Evolutionary conservation across 2,329 filamentous ascomycete species (phyloP).

Genomic region (Fusarium dimerum): DNA sequence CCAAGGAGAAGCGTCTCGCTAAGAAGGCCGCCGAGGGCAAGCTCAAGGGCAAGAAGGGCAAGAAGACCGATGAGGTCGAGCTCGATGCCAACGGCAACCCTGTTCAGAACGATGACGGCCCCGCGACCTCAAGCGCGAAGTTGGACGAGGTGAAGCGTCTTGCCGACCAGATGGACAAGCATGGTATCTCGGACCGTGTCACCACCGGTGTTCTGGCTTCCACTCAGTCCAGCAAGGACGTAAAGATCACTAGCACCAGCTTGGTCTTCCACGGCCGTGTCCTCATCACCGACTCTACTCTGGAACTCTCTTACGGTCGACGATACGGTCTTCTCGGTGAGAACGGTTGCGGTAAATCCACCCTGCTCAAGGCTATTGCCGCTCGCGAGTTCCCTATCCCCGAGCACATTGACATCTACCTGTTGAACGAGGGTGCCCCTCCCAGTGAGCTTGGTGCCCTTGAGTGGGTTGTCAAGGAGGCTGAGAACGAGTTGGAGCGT

Average conservation of each 20-base stretch:
- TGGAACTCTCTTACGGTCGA: slow-evolving; percentile 91
- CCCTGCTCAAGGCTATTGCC: slow-evolving; percentile 92
- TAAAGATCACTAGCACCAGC: slow-evolving; percentile 93
- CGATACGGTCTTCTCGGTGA: slow-evolving; percentile 95
- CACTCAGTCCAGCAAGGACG: slow-evolving; percentile 80
- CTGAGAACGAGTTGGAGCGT: slow-evolving; percentile 87
- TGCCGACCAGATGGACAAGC: slow-evolving; percentile 90
- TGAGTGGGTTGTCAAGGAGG: slow-evolving; percentile 96
- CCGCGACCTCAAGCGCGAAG: slow-evolving; percentile 72
- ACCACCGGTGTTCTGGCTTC: slow-evolving; percentile 96
- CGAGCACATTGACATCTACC: slow-evolving; percentile 96
- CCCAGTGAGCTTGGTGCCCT: slow-evolving; percentile 86
- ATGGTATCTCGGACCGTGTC: slow-evolving; percentile 94
- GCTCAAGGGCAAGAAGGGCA: slow-evolving; percentile 65
- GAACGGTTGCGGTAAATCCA: slow-evolving; percentile 99
- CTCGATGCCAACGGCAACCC: slow-evolving; percentile 64
- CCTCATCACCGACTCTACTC: slow-evolving; percentile 87
- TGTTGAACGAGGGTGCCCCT: slow-evolving; percentile 95
- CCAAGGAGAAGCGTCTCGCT: slow-evolving; percentile 71
- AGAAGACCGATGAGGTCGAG: slow-evolving; percentile 70
- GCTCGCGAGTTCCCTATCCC: slow-evolving; percentile 94
- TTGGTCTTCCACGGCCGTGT: slow-evolving; percentile 98
- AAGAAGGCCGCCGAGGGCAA: slow-evolving; percentile 73
- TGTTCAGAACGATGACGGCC: slow-evolving; percentile 57
- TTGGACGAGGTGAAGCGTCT: slow-evolving; percentile 83